Evolutionary conservation across 179 eudicot genomes (phyloP), one percentile per base, ranked within the genome.

Genomic region (Amaranthus tricolor): DNA sequence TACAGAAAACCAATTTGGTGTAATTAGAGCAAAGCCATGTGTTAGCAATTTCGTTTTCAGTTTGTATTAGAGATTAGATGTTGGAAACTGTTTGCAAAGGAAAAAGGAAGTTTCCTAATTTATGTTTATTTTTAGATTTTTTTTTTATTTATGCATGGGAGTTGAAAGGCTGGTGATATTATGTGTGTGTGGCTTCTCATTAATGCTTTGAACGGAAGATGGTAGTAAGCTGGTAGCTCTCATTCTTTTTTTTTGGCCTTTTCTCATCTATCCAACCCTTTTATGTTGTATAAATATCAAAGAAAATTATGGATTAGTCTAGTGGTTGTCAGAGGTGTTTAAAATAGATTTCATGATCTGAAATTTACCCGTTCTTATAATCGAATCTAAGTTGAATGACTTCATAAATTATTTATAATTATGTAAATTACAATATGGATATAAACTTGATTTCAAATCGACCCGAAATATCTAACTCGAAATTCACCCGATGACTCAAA

Each of bases 151-250:
- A 19, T 24, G 72, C 44, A 55, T 31, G 67, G 52, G 43, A 59
- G 74, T 14, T 49, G 74, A 76, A 76, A 66, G 74, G 79, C 59
- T 24, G 74, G 62, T 76, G 74, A 58, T 40, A 44, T 68, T 21
- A 54, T 10, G 61, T 31, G 43, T 56, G 21, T 62, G 11, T 24
- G 10, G 79, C 11, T 75, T 57, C 73, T 58, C 62, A 7, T 47
- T 2, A n/a, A 13, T 53, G 57, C 10, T 67, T 49, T 67, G 74
- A 69, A 69, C 43, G 79, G 79, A 60, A 76, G 79, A 69, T 76
- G 24, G 10, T 21, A 57, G 74, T 69, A 20, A 52, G 40, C 40
- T 31, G 40, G 74, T 69, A 20, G 61, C 48, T 68, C 50, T 60
- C 52, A 9, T 13, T 58, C 40, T 31, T 13, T 58, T 31, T 13